Evolutionary conservation across 345 rosid genomes (phyloP), one percentile per base, ranked within the genome.

Genomic region (Pseudoturritis turrita): DNA sequence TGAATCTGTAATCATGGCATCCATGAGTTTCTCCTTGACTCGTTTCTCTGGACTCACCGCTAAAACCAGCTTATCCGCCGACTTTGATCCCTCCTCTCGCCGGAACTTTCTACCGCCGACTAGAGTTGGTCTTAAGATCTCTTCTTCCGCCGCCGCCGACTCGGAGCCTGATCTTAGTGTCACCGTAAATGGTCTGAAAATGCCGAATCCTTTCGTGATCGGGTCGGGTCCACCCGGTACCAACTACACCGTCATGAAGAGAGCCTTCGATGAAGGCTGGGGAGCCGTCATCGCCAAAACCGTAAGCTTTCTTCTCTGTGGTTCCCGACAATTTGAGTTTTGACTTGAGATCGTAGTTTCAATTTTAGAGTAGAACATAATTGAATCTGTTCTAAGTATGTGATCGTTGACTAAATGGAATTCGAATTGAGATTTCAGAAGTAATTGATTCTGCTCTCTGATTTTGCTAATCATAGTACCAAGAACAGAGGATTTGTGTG

Each of bases 181-280:
- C 37, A 79, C 79, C 13, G 98, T 91, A 3, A 95, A 95, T 73
- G 99, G 99, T 33, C 72, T 95, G 69, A 74, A 81, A 15, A 81
- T 95, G 96, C 92, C 97, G 3, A 91, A 95, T 69, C 99, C 98
- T 1, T 91, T 91, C 71, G 97, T 95, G 65, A 92, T 95, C 75
- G 98, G 91, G 51, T 95, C 99, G 9, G 99, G 99, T 69, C 99
- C 98, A 19, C 99, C 98, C 0, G 99, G 98, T 8, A 91, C 99
- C 55, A 95, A 95, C 84, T 87, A 89, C 64, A 95, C 97, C 4
- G 99, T 91, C 61, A 95, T 91, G 98, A 95, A 91, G 78, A 77
- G 94, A 75, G 98, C 98, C 45, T 95, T 91, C 52, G 98, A 95
- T 46, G 98, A 91, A 85, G 99, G 99, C 22, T 95, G 99, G 99